phyloP scores from a whole-genome alignment of 2,329 filamentous ascomycete species.

The Aspergillus sp. region DNA sequence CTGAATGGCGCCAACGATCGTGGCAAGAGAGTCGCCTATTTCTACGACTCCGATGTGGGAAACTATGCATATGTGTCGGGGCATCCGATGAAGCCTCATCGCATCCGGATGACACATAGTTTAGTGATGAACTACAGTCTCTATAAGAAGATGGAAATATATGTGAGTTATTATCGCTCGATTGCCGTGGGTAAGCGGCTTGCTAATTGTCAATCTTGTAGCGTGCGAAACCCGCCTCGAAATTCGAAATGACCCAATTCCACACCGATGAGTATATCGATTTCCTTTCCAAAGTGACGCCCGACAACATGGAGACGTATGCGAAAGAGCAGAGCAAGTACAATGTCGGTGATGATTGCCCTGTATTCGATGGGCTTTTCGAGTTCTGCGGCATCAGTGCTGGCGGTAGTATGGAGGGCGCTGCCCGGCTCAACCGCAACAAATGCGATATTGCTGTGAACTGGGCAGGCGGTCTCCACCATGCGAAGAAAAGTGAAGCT shows the following conservation, averaged over 20 bases:
- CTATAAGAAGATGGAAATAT: conserved; percentile 74
- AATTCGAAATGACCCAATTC: conserved; percentile 72
- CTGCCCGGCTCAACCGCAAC: conserved; percentile 64
- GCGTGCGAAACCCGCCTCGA: conserved; percentile 76
- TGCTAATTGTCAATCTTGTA: conserved; percentile 38
- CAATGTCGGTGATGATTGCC: conserved; percentile 65
- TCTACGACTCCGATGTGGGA: conserved; percentile 97
- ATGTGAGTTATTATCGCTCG: conserved; percentile 48
- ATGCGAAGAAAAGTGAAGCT: conserved; percentile 92
- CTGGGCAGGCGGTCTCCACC: conserved; percentile 95
- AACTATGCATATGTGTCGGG: conserved; percentile 91
- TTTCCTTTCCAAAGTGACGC: conserved; percentile 81
- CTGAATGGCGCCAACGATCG: conserved; percentile 51
- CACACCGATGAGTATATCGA: conserved; percentile 74
- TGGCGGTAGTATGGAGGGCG: conserved; percentile 69
- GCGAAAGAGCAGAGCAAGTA: conserved; percentile 83
- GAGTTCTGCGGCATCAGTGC: conserved; percentile 71
- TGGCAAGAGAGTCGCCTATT: conserved; percentile 90
- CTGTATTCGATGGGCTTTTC: conserved; percentile 69
- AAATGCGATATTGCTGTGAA: conserved; percentile 71
- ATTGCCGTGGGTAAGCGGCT: background rate
- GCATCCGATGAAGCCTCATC: conserved; percentile 68
- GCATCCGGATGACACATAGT: conserved; percentile 66
- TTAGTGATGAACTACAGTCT: conserved; percentile 71
- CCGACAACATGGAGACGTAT: conserved; percentile 96